phyloP scores from a whole-genome alignment of 768 basidiomycete genomes.

The Tricholoma matsutake region DNA sequence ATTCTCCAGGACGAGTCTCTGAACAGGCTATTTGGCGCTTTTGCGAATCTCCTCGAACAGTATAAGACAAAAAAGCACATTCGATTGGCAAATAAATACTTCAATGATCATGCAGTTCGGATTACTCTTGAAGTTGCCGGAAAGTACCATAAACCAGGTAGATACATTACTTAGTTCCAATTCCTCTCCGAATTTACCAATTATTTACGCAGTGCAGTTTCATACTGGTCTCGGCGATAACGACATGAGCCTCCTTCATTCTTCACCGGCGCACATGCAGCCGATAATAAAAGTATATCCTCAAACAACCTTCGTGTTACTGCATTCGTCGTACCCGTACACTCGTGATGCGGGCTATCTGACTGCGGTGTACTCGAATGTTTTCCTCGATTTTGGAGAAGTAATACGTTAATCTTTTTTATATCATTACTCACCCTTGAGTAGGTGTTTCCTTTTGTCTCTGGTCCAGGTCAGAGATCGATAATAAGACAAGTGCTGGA shows the following conservation, averaged over 20 bases:
- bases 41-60: conserved; percentile 32
- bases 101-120: conserved; percentile 69
- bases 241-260: conserved; percentile 54
- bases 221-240: conserved; percentile 81
- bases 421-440: neutral
- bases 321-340: conserved; percentile 79
- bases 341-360: conserved; percentile 79
- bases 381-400: conserved; percentile 79
- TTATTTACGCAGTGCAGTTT: conserved; percentile 62
- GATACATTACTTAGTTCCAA: neutral
- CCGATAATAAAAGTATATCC: conserved; percentile 64
- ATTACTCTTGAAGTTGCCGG: conserved; percentile 52
- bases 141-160: conserved; percentile 57
- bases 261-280: conserved; percentile 68
- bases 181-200: neutral
- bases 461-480: conserved; percentile 55
- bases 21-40: conserved; percentile 25
- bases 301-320: conserved; percentile 57
- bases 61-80: conserved; percentile 29
- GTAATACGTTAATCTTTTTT: conserved; percentile 22
- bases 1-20: conserved; percentile 20
- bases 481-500: conserved; percentile 66
- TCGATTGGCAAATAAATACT: conserved; percentile 54
- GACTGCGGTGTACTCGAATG: conserved; percentile 66
- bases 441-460: conserved; percentile 65